Conservation (phyloP, 2,329 filamentous ascomycete genomes). For the Graphilbum ipis-grandicollis region DNA sequence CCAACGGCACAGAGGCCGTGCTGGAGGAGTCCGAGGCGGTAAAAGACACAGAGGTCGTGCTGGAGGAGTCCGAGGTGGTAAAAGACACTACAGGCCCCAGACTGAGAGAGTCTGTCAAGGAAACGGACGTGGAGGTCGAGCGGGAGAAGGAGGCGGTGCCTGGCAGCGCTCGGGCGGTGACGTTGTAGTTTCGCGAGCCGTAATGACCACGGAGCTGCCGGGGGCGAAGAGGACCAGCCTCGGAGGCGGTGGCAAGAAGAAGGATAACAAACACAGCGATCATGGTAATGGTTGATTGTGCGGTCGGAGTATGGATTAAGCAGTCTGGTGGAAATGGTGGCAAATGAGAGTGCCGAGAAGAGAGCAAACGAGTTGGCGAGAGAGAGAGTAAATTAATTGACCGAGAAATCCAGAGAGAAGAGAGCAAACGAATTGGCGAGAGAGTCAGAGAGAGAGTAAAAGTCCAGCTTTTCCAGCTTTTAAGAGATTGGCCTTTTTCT, state of each 20-base stretch:
- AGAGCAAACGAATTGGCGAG: not conserved
- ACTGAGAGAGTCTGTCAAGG: no score
- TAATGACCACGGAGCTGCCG: not conserved
- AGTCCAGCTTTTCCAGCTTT: not conserved
- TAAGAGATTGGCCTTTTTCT: no score
- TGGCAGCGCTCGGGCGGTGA: not conserved
- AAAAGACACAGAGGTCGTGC: no score
- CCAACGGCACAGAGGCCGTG: no score
- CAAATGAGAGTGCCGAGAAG: not conserved
- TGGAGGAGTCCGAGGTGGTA: no score
- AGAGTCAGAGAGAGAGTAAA: not conserved
- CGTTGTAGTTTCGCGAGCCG: not conserved
- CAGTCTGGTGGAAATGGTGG: no score
- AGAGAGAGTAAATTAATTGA: not conserved
- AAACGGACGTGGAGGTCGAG: no score
- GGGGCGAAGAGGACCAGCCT: slow-evolving; percentile 12
- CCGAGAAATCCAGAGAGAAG: slow-evolving; percentile 1
- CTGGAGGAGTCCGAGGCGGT: no score
- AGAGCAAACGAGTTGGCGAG: not conserved
- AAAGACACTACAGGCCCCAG: no score
- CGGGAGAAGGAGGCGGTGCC: not conserved
- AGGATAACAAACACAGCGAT: slow-evolving; percentile 4
- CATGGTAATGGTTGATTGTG: slow-evolving; percentile 2
- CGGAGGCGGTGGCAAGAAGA: slow-evolving; percentile 5
- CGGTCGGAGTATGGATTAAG: no score